Conservation (phyloP, 169 alveolate species). For the Plasmodium inui region DNA sequence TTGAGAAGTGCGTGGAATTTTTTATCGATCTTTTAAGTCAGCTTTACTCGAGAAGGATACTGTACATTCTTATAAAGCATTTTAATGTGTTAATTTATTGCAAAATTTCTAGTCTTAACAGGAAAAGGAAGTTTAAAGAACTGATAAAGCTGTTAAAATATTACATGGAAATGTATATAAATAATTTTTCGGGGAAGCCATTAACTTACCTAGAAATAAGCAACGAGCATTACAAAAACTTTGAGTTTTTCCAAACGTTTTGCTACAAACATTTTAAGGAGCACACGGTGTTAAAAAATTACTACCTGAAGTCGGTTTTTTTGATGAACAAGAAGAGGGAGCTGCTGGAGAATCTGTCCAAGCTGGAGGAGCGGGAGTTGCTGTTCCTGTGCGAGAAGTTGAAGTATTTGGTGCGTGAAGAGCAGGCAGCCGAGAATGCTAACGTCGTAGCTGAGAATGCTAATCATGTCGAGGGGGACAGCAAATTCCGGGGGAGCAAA, state of each 20-base stretch:
- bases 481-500: not conserved
- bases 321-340: constrained; percentile 68
- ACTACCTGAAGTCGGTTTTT: constrained; percentile 71
- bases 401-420: constrained; percentile 6
- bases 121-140: constrained; percentile 53
- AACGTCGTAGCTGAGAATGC: not conserved
- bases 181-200: constrained; percentile 69
- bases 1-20: constrained; percentile 72
- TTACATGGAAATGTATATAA: constrained; percentile 69
- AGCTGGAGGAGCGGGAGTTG: constrained; percentile 36
- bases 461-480: not conserved
- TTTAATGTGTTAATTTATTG: constrained; percentile 70
- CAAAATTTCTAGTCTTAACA: constrained; percentile 55
- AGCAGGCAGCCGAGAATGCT: not conserved
- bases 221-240: constrained; percentile 66
- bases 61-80: constrained; percentile 53
- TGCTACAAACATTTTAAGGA: constrained; percentile 70
- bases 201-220: constrained; percentile 52
- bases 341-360: constrained; percentile 24
- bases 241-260: constrained; percentile 59
- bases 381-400: constrained; percentile 45
- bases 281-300: constrained; percentile 35
- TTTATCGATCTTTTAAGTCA: constrained; percentile 71
- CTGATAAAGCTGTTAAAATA: constrained; percentile 41
- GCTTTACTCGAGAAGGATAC: constrained; percentile 65